Evolutionary conservation across 2,329 filamentous ascomycete genomes (phyloP), one percentile per base, ranked within the genome.

Genomic region (Hymenoscyphus fraxineus): DNA sequence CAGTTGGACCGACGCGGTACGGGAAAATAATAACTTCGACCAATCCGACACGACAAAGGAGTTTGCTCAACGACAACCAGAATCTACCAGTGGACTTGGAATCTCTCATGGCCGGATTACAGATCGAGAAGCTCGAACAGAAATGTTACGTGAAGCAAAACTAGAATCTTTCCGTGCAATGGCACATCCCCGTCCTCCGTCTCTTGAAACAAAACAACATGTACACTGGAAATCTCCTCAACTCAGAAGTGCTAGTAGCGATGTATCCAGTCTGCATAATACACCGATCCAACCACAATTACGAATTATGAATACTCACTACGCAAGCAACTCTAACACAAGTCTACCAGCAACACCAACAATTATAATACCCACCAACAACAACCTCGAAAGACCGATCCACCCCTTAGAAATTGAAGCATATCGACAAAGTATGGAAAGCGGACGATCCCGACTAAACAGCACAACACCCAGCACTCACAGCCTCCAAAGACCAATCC

Each of bases 1-100:
- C 5, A n/a, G 47, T 15, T 68, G 62, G 38, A 54, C 64, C 16
- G 51, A 66, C 41, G 61, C 63, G 22, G 47, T 35, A 57, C 47
- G 31, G 9, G 60, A 41, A 27, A 35, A 56, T n/a, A n/a, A 38
- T 10, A 39, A n/a, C 19, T 39, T 58, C 38, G 60, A 58, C 15
- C 51, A 62, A 10, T 58, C 55, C 3, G 60, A 62, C 7, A 39
- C 27, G 19, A 54, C 47, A 47, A 22, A 27, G 22, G 54, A 62
- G 2, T 59, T 35, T 51, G 19, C 16, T 35, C 32, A 41, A 32
- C 47, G 22, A 16, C 47, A 41, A 27, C 16, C 56, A n/a, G 32
- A 56, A 19, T n/a, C 35, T 9, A n/a, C 60, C 31, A 59, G 39
- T n/a, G 22, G 55, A 47, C 22, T 31, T 15, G 39, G 32, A 7